Evolutionary conservation across 225 moss, liverwort and hornwort genomes (phyloP).

Genomic region (Straminergon stramineum): DNA sequence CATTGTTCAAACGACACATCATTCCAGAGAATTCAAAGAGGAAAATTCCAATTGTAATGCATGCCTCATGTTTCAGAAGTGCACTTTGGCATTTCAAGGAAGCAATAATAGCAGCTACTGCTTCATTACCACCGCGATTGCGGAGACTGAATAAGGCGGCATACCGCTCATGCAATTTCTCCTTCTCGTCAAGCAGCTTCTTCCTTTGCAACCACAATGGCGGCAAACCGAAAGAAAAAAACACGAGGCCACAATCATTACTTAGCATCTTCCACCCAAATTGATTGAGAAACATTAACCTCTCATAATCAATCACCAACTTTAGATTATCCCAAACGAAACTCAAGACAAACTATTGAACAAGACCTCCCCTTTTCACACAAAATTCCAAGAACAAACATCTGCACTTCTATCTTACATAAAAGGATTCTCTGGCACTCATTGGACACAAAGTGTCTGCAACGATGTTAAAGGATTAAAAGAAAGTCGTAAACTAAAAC

Average conservation of each 20-base stretch:
- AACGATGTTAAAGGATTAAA: rapidly evolving
- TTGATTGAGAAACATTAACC: not conserved
- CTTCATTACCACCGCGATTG: constrained; percentile 56
- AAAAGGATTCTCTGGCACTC: not conserved
- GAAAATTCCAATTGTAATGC: not conserved
- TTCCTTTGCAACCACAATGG: constrained; percentile 18
- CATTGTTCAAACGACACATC: not conserved
- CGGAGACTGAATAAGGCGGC: constrained; percentile 78
- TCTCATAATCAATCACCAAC: not conserved
- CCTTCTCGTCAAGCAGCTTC: constrained; percentile 58
- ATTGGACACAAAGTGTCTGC: not conserved
- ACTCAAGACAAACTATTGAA: not conserved
- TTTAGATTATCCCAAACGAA: not conserved
- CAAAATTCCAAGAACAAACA: not conserved
- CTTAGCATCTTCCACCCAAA: not conserved
- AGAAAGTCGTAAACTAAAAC: not conserved
- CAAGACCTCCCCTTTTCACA: not conserved
- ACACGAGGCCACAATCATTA: not conserved
- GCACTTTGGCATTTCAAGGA: constrained; percentile 69
- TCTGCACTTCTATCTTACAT: not conserved
- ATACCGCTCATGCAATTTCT: constrained; percentile 67
- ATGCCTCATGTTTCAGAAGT: constrained; percentile 84
- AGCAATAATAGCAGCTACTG: constrained; percentile 62
- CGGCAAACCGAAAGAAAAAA: not conserved
- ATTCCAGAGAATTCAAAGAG: not conserved